Percentiles rank a stretch among this genome's conserved stretches.
These are phyloP conservation scores for Arabidopsis hybrid DNA, from an alignment of 441 rosid species.

Conservation along the genomic window DNA sequence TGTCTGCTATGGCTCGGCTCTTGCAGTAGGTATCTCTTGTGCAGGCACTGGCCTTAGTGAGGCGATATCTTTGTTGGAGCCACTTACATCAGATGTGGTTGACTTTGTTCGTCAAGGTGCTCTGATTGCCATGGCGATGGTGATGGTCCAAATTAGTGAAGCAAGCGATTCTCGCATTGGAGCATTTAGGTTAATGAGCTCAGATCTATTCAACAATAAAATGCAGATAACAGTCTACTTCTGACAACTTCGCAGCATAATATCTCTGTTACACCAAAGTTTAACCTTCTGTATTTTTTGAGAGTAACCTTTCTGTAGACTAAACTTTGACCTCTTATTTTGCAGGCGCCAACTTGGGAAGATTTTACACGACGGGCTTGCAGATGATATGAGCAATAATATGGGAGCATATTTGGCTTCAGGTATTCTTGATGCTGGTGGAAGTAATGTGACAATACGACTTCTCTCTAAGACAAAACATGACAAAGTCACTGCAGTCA, in stretches of 20 bases:
- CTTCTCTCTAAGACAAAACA: constrained; percentile 93
- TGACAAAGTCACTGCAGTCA: constrained; percentile 77
- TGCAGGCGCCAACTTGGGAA: constrained; percentile 83
- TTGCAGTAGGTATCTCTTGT: constrained; percentile 93
- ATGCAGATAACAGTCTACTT: neutral
- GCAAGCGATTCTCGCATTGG: constrained; percentile 96
- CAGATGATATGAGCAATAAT: constrained; percentile 94
- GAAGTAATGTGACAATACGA: constrained; percentile 87
- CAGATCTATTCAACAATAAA: neutral
- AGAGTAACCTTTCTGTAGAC: constrained; percentile 12
- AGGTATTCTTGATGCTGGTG: constrained; percentile 93
- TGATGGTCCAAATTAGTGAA: constrained; percentile 90
- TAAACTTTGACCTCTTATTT: neutral
- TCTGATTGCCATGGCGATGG: constrained; percentile 97
- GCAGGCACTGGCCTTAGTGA: constrained; percentile 93
- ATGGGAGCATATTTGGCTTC: constrained; percentile 95
- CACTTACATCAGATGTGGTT: constrained; percentile 89
- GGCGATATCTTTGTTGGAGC: constrained; percentile 90
- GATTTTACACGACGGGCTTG: constrained; percentile 58
- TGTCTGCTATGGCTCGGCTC: constrained; percentile 96
- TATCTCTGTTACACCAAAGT: no score
- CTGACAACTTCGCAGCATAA: no score
- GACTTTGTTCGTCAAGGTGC: constrained; percentile 99
- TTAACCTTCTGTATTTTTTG: neutral
- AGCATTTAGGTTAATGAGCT: constrained; percentile 75